phyloP scores from a whole-genome alignment of 805 yeast genomes.

The Starmerella powellii region DNA sequence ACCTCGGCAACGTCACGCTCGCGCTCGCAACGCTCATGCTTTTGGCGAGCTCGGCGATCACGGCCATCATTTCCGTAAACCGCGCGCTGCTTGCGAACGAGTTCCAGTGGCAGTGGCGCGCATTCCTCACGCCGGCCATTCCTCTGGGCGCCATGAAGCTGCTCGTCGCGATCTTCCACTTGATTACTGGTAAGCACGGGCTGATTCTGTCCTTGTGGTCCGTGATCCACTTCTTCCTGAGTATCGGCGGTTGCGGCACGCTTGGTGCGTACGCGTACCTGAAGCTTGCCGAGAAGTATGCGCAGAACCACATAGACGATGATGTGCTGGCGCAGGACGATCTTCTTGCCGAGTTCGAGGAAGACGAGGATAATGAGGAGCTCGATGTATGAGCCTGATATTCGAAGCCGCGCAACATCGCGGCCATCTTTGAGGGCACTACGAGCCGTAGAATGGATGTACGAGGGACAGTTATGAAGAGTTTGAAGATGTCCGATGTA shows the following conservation, averaged over 20 bases:
- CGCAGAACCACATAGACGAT: slow-evolving; percentile 20
- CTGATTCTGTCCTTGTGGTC: slow-evolving; percentile 11
- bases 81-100: slow-evolving; percentile 25
- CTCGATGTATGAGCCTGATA: slow-evolving; percentile 8
- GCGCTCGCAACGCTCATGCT: slow-evolving; percentile 18
- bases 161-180: background rate
- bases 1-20: slow-evolving; percentile 15
- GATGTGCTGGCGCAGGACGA: slow-evolving; percentile 22
- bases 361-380: slow-evolving; percentile 24
- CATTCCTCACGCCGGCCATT: slow-evolving; percentile 25
- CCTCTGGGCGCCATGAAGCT: slow-evolving; percentile 18
- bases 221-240: slow-evolving; percentile 16
- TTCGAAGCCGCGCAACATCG: background rate
- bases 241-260: slow-evolving; percentile 23
- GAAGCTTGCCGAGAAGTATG: slow-evolving; percentile 22
- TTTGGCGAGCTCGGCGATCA: slow-evolving; percentile 20
- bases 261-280: slow-evolving; percentile 24
- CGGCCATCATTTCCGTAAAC: slow-evolving; percentile 24
- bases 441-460: background rate
- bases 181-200: slow-evolving; percentile 6
- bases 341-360: slow-evolving; percentile 22
- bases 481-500: too few relatives aligned
- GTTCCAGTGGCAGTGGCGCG: slow-evolving; percentile 28
- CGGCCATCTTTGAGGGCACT: background rate
- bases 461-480: too few relatives aligned